Base-by-base conservation (phyloP, 176 grass and related monocot species). In the Eremochloa ophiuroides region DNA sequence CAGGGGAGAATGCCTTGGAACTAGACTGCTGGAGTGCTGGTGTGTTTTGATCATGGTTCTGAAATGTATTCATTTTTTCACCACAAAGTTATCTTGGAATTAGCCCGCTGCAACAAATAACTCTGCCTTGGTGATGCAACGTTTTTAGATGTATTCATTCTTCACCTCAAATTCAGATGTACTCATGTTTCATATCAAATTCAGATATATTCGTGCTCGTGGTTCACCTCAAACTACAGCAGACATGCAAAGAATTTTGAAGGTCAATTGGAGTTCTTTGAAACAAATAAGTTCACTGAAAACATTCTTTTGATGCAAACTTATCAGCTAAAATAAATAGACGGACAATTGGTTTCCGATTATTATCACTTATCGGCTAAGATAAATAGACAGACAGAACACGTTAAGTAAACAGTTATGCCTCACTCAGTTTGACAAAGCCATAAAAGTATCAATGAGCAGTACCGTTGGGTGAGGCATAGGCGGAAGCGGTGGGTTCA, bases 381-480 rank as follows among this genome's bases (percentile, higher is more conserved):
- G 34, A 65, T 35, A 7, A 80, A 80, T 55, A 48, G 29, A 75
- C 9, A 65, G 31, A 41, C 30, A 20, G 64, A 56, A 69, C 1
- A 59, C 15, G 46, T 20, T 37, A 25, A 55, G 14, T 4, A 53
- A 50, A 80, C 23, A 39, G 40, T 2, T 50, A 56, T 69, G 31
- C 3, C 4, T 80, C n/a, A 37, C 13, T 80, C 25, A 30, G 60
- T 62, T 29, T 28, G 65, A 20, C 26, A 43, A 46, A 30, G 10
- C 5, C 8, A 46, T n/a, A 73, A 86, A 88, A 17, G 72, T 69
- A 77, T 59, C 35, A 37, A 26, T 69, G 30, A 86, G 41, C 13
- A 79, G 29, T 95, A 99, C 96, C 96, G 88, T 91, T 79, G 88
- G 93, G 81, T 93, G 92, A 33, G 88, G 96, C 79, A 99, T 89